Evolutionary conservation across 2,329 filamentous ascomycete species (phyloP).

Genomic region (Thermochaetoides dissita): DNA sequence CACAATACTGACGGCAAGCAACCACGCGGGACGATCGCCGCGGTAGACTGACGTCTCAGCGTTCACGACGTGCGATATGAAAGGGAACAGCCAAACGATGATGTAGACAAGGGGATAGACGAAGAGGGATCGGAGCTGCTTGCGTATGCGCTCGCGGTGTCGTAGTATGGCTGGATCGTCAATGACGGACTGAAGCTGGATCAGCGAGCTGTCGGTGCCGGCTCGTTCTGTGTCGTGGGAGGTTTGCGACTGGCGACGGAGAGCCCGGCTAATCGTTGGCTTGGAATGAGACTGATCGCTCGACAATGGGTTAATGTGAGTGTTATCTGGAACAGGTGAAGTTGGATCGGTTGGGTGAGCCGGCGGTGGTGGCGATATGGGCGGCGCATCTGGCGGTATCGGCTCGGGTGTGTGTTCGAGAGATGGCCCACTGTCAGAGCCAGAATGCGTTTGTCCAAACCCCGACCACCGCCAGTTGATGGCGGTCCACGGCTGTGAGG

Average conservation of each 20-base stretch:
- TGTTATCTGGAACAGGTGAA: too few species aligned
- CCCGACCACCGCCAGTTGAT: constrained; percentile 15
- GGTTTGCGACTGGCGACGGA: too few species aligned
- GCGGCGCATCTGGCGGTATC: too few species aligned
- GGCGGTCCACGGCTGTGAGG: neutral
- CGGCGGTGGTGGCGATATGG: too few species aligned
- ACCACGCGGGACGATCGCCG: constrained; percentile 16
- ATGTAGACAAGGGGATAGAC: constrained; percentile 64
- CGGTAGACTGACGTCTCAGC: constrained; percentile 28
- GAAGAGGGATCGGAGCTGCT: constrained; percentile 56
- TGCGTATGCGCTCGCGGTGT: constrained; percentile 41
- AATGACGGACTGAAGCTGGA: too few species aligned
- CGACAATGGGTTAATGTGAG: too few species aligned
- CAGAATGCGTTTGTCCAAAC: constrained; percentile 7
- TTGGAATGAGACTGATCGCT: too few species aligned
- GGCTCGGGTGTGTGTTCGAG: too few species aligned
- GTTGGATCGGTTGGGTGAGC: too few species aligned
- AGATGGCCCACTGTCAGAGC: neutral
- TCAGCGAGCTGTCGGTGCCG: too few species aligned
- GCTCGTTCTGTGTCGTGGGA: too few species aligned
- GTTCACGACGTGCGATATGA: constrained; percentile 47
- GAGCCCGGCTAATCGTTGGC: too few species aligned
- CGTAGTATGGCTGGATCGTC: constrained; percentile 4
- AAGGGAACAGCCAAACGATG: constrained; percentile 58
- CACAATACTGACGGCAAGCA: constrained; percentile 41